Conservation (phyloP, 306 rosid genomes). For the Malus sieversii region DNA sequence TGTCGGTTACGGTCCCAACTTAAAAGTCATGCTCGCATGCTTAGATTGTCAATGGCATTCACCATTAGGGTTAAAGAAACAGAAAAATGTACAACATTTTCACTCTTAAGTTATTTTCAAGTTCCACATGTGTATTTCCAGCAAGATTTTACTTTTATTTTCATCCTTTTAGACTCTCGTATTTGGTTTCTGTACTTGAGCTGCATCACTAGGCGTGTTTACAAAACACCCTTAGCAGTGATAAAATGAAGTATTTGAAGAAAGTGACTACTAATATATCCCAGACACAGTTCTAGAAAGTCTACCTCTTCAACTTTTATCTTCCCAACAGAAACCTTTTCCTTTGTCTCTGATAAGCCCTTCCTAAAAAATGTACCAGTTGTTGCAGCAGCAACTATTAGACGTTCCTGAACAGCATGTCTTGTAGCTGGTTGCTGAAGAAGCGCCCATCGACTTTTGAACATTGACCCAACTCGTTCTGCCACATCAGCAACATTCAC, state of each 20-base stretch:
- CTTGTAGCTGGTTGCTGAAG: slow-evolving; percentile 86
- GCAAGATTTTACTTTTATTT: no score
- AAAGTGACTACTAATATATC: no score
- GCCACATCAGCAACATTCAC: slow-evolving; percentile 73
- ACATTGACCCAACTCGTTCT: slow-evolving; percentile 60
- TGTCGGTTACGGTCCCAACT: not conserved
- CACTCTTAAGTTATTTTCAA: no score
- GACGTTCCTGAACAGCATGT: slow-evolving; percentile 85
- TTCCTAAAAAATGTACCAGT: slow-evolving; percentile 73
- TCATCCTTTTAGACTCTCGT: no score
- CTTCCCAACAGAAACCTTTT: slow-evolving; percentile 77
- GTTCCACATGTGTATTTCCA: no score
- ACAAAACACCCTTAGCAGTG: no score
- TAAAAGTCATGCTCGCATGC: not conserved
- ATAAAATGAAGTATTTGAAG: no score
- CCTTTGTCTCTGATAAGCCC: slow-evolving; percentile 76
- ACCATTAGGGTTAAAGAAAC: not conserved
- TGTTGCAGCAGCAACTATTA: slow-evolving; percentile 81
- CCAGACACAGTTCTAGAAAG: not conserved
- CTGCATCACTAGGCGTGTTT: no score
- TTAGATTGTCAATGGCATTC: not conserved
- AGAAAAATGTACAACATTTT: no score
- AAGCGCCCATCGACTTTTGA: slow-evolving; percentile 82
- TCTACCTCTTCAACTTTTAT: slow-evolving; percentile 92
- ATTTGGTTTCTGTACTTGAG: no score